Evolutionary conservation across 2,329 filamentous ascomycete species (phyloP).

Genomic region (Gaeumannomyces tritici): DNA sequence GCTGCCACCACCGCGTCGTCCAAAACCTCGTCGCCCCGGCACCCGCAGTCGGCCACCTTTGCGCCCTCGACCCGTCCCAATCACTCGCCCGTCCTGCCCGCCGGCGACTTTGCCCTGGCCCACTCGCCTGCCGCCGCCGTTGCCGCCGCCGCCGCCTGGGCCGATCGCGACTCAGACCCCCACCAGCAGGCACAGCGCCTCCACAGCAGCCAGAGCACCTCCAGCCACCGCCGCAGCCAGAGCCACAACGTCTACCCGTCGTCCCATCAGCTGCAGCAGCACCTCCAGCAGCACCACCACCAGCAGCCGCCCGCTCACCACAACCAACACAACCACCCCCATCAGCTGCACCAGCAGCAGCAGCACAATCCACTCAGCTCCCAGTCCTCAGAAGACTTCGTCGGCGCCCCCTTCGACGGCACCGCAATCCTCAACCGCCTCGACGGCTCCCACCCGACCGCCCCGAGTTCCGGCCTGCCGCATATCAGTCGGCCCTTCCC

Average conservation of each 20-base stretch:
- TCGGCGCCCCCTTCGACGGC: constrained; percentile 58
- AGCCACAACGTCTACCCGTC: constrained; percentile 15
- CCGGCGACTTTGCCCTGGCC: constrained; percentile 29
- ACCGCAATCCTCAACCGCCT: constrained; percentile 51
- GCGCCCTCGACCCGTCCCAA: constrained; percentile 22
- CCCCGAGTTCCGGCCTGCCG: constrained; percentile 10
- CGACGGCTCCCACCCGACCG: constrained; percentile 32
- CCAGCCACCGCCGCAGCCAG: constrained; percentile 6
- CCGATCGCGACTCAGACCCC: constrained; percentile 15
- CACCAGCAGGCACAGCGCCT: constrained; percentile 7
- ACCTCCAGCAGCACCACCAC: background rate
- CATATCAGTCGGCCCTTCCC: constrained; percentile 13
- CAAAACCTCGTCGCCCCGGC: constrained; percentile 37
- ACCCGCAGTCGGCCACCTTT: constrained; percentile 23
- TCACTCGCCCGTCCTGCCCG: constrained; percentile 34
- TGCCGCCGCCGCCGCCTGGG: constrained; percentile 6
- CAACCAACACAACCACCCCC: constrained; percentile 11
- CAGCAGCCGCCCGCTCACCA: constrained; percentile 12
- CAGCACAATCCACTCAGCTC: constrained; percentile 26
- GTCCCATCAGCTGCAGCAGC: background rate
- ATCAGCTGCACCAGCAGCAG: constrained; percentile 19
- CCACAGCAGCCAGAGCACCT: background rate
- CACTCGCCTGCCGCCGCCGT: constrained; percentile 7
- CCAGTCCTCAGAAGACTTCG: constrained; percentile 46
- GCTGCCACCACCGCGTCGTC: constrained; percentile 36